Evolutionary conservation across 306 rosid species (phyloP).

Genomic region (Casuarina cunninghamiana): DNA sequence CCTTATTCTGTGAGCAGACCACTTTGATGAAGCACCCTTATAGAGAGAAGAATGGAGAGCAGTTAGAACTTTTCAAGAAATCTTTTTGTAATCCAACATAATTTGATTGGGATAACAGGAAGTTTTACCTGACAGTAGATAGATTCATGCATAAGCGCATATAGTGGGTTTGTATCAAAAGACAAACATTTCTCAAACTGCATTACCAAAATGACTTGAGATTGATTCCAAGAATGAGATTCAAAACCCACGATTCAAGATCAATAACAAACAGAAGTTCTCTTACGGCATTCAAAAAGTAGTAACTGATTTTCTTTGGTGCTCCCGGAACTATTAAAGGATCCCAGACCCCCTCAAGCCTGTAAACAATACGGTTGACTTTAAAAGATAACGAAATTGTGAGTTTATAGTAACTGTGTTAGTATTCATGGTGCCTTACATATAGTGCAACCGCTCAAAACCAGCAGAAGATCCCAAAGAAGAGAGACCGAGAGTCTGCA

Average conservation of each 20-base stretch:
- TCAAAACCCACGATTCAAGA: conserved; percentile 24
- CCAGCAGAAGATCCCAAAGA: conserved; percentile 78
- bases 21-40: conserved; percentile 71
- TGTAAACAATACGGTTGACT: conserved; percentile 23
- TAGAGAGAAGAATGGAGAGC: conserved; percentile 15
- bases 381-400: conserved; percentile 10
- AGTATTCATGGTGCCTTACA: conserved; percentile 48
- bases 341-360: conserved; percentile 98
- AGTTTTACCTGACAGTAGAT: conserved; percentile 81
- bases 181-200: conserved; percentile 69
- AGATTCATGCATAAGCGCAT: conserved; percentile 74
- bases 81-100: background rate
- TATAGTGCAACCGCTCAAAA: conserved; percentile 88
- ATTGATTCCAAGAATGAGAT: conserved; percentile 27
- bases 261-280: conserved; percentile 25
- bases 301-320: conserved; percentile 64
- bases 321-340: conserved; percentile 80
- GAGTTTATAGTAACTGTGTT: conserved; percentile 2
- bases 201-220: conserved; percentile 28
- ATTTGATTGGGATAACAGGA: conserved; percentile 18
- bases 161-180: conserved; percentile 78
- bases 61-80: conserved; percentile 12
- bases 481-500: conserved; percentile 83
- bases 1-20: conserved; percentile 78
- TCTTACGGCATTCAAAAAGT: conserved; percentile 76